Conservation (phyloP, 352 stramenopile genomes). For the Pythium volutum region DNA sequence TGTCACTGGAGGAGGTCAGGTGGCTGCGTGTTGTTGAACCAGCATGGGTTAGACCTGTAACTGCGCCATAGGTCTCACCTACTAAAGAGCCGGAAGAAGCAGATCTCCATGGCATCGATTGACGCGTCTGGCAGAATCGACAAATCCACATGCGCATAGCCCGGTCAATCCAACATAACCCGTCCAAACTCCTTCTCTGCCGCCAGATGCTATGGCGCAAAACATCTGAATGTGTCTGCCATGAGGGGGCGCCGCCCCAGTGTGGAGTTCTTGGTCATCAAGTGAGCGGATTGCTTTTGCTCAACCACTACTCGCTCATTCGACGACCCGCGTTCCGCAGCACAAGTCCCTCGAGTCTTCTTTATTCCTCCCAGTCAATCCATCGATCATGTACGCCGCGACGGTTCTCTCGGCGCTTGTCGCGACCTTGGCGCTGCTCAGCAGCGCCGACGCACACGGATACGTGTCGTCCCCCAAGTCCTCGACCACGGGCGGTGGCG, state of each 20-base stretch:
- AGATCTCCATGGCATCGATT: too few species aligned
- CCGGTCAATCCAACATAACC: too few species aligned
- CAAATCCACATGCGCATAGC: too few species aligned
- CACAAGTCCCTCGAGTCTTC: background rate
- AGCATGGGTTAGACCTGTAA: too few species aligned
- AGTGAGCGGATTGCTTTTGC: background rate
- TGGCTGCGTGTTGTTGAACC: too few species aligned
- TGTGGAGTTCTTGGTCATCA: background rate
- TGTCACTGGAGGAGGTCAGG: too few species aligned
- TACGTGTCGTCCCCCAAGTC: slow-evolving; percentile 29
- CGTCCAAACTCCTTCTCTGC: too few species aligned
- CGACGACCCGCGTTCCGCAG: background rate
- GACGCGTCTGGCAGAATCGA: too few species aligned
- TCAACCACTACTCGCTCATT: background rate
- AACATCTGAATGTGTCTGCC: background rate
- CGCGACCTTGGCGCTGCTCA: background rate
- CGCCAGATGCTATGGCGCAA: too few species aligned
- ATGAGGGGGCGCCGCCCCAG: background rate
- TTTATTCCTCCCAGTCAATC: background rate
- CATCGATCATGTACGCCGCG: background rate
- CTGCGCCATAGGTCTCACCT: too few species aligned
- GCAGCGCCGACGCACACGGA: slow-evolving; percentile 24
- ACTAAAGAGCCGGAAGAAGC: too few species aligned
- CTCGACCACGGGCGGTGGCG: slow-evolving; percentile 21
- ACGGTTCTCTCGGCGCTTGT: background rate